These are phyloP conservation scores for Nannizziopsis arthrosporioides DNA, from an alignment of 2,329 filamentous ascomycete genomes.

Conservation along the genomic window DNA sequence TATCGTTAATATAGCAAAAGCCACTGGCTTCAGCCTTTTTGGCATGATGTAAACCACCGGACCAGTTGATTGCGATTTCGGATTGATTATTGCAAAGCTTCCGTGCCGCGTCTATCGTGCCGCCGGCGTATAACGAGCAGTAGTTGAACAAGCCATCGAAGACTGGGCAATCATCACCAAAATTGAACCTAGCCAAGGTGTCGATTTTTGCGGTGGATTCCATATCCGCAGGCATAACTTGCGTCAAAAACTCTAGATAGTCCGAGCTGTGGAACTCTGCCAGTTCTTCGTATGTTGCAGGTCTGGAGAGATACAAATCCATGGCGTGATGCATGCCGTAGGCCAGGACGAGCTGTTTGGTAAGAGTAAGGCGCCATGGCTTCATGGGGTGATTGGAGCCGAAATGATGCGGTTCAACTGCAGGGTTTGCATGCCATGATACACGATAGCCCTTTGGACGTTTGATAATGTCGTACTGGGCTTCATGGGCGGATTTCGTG, in stretches of 20 bases:
- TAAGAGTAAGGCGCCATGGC: slow-evolving; percentile 89
- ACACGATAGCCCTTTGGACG: slow-evolving; percentile 78
- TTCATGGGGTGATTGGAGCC: slow-evolving; percentile 98
- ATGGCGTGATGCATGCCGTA: slow-evolving; percentile 96
- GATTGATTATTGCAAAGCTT: slow-evolving; percentile 78
- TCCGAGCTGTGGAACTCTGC: slow-evolving; percentile 75
- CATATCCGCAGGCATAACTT: slow-evolving; percentile 57
- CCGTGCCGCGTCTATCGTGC: slow-evolving; percentile 78
- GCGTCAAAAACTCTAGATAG: slow-evolving; percentile 79
- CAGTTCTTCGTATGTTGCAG: slow-evolving; percentile 78
- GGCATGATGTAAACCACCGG: slow-evolving; percentile 88
- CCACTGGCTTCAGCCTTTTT: slow-evolving; percentile 89
- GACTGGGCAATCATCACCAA: slow-evolving; percentile 88
- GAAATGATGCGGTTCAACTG: slow-evolving; percentile 94
- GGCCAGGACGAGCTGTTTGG: slow-evolving; percentile 85
- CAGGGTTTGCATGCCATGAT: slow-evolving; percentile 88
- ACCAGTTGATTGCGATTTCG: slow-evolving; percentile 96
- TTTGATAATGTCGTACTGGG: slow-evolving; percentile 56
- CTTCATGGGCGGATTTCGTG: slow-evolving; percentile 42
- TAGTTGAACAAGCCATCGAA: slow-evolving; percentile 95
- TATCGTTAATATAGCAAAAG: slow-evolving; percentile 99
- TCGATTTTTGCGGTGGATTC: slow-evolving; percentile 50
- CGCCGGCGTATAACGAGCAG: slow-evolving; percentile 84
- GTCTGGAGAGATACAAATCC: slow-evolving; percentile 79
- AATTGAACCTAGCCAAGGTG: slow-evolving; percentile 59